Percentiles rank a stretch among this genome's conserved stretches.
phyloP scores from a whole-genome alignment of 345 rosid genomes.

The Litchi chinensis region DNA sequence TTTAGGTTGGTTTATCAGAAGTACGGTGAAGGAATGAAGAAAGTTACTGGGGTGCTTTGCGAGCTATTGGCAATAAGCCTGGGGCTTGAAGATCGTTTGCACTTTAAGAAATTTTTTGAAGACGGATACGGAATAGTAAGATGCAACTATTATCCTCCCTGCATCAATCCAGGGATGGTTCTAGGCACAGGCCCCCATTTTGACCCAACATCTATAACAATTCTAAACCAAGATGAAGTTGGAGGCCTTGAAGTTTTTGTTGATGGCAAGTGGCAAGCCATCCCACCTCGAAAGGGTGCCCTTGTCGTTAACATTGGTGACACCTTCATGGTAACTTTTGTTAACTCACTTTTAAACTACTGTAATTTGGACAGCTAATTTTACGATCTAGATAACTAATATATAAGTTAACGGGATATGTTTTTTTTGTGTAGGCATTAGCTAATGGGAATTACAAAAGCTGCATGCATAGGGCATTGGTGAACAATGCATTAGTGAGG shows the following conservation, averaged over 20 bases:
- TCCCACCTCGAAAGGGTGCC: conserved; percentile 60
- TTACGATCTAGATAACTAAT: too few species aligned
- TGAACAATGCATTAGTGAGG: conserved; percentile 53
- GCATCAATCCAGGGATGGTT: conserved; percentile 51
- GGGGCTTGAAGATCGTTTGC: conserved; percentile 39
- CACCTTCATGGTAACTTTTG: conserved; percentile 59
- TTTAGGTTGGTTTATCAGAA: conserved; percentile 52
- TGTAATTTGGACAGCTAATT: too few species aligned
- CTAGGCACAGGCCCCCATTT: conserved; percentile 90
- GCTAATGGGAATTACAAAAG: conserved; percentile 68
- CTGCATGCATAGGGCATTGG: conserved; percentile 72
- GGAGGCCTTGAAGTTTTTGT: conserved; percentile 77
- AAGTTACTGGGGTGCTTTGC: conserved; percentile 36
- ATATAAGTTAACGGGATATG: too few species aligned
- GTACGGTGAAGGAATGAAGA: conserved; percentile 53
- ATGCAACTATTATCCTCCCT: conserved; percentile 66
- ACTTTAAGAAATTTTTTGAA: conserved; percentile 46
- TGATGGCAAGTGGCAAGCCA: conserved; percentile 56
- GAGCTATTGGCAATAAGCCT: conserved; percentile 56
- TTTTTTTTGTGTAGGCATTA: conserved; percentile 41
- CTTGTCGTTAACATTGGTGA: conserved; percentile 79
- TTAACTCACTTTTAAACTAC: background rate
- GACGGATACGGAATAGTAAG: conserved; percentile 64
- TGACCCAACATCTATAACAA: conserved; percentile 79
- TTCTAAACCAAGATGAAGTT: conserved; percentile 84